These are phyloP conservation scores for Russula sp. DNA, from an alignment of 768 basidiomycete species.

Conservation along the genomic window DNA sequence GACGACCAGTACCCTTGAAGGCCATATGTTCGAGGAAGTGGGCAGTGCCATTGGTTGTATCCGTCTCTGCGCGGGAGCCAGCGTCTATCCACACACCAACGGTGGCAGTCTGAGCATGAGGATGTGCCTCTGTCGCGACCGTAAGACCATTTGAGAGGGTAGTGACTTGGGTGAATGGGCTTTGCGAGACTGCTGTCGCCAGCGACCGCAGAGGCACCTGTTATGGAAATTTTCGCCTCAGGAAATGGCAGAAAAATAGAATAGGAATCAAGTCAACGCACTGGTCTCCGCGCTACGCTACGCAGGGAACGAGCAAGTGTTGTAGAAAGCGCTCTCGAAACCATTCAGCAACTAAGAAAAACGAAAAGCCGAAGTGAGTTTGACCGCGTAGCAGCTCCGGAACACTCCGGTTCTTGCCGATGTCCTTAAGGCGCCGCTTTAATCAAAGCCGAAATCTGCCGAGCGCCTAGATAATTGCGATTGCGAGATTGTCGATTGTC, in stretches of 20 bases:
- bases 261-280: neutral
- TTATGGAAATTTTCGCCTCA: neutral
- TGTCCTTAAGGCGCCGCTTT: neutral
- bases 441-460: neutral
- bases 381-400: conserved; percentile 22
- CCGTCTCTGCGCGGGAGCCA: conserved; percentile 93
- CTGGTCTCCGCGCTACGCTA: conserved; percentile 13
- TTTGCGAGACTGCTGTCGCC: conserved; percentile 60
- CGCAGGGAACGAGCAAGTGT: conserved; percentile 21
- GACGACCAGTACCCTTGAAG: conserved; percentile 89
- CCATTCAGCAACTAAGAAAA: conserved; percentile 34
- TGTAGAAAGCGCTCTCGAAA: conserved; percentile 29
- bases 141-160: conserved; percentile 94
- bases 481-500: neutral
- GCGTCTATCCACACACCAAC: conserved; percentile 99
- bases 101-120: conserved; percentile 93
- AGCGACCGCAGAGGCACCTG: conserved; percentile 60
- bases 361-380: conserved; percentile 30
- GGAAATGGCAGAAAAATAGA: conserved; percentile 16
- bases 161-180: conserved; percentile 83
- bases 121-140: conserved; percentile 86
- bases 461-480: neutral
- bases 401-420: conserved; percentile 4
- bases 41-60: conserved; percentile 91
- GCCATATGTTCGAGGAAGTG: conserved; percentile 99